Evolutionary conservation across 2,329 filamentous ascomycete genomes (phyloP).

Genomic region (Conoideocrella luteorostrata): DNA sequence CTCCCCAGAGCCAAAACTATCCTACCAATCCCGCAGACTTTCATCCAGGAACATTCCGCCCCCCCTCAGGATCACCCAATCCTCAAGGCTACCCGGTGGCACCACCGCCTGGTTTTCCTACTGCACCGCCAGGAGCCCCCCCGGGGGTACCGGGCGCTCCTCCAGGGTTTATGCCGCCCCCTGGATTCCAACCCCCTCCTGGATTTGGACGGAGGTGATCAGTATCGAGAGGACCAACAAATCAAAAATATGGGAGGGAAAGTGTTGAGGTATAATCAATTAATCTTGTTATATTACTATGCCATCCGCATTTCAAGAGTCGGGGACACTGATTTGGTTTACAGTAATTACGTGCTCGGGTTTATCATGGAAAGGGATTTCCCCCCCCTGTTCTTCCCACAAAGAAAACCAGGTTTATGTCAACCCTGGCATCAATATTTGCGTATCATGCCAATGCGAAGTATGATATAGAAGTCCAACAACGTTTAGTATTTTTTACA

Average conservation of each 20-base stretch:
- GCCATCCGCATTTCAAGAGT: too few relatives aligned
- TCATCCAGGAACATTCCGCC: constrained; percentile 37
- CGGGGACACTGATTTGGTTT: too few relatives aligned
- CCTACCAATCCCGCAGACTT: constrained; percentile 42
- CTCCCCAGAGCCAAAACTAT: constrained; percentile 41
- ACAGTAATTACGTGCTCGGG: too few relatives aligned
- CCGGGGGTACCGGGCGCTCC: constrained; percentile 23
- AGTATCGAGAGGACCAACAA: background rate
- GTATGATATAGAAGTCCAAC: too few relatives aligned
- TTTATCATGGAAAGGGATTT: too few relatives aligned
- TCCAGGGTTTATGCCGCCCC: constrained; percentile 34
- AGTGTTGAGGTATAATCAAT: too few relatives aligned
- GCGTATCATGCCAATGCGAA: too few relatives aligned
- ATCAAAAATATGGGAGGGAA: background rate
- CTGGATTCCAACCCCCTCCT: constrained; percentile 41
- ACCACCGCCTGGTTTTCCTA: constrained; percentile 35
- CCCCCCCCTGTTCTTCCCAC: background rate
- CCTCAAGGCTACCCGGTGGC: constrained; percentile 33
- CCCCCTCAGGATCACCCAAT: constrained; percentile 30
- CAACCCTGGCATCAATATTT: too few relatives aligned
- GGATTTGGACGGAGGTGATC: constrained; percentile 30
- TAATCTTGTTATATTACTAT: too few relatives aligned
- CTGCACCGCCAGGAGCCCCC: constrained; percentile 26
- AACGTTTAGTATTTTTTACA: constrained; percentile 14
- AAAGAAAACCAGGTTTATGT: too few relatives aligned